Evolutionary conservation across 2,329 filamentous ascomycete genomes (phyloP).

Genomic region (Lachnellula occidentalis): DNA sequence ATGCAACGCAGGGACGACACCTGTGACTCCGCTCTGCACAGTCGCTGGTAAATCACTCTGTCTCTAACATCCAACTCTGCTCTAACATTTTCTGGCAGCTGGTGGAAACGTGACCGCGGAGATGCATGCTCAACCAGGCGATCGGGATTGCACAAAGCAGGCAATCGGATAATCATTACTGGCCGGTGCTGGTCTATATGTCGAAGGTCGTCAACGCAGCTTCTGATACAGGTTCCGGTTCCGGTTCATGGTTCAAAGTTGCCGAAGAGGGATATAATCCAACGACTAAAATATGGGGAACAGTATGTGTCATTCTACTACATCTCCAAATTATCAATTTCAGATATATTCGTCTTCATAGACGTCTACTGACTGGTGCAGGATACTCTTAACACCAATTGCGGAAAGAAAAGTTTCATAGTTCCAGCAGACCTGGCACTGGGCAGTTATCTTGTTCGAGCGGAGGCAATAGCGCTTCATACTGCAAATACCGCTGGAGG

Average conservation of each 20-base stretch:
- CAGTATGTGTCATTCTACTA: background rate
- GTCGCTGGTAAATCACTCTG: conserved; percentile 9
- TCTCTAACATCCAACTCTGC: background rate
- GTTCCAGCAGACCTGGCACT: conserved; percentile 46
- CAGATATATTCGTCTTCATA: background rate
- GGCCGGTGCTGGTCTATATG: conserved; percentile 48
- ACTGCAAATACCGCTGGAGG: conserved; percentile 37
- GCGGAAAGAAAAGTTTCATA: conserved; percentile 43
- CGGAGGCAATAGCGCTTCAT: conserved; percentile 50
- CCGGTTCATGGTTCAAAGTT: conserved; percentile 48
- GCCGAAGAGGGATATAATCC: conserved; percentile 7
- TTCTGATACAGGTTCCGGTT: conserved; percentile 38
- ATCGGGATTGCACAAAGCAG: conserved; percentile 41
- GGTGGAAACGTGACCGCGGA: conserved; percentile 48
- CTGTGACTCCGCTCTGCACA: conserved; percentile 31
- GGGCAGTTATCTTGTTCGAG: conserved; percentile 50
- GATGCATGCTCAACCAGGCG: conserved; percentile 50
- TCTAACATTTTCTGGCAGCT: background rate
- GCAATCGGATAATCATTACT: conserved; percentile 51
- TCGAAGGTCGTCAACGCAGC: conserved; percentile 44
- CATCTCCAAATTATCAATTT: background rate
- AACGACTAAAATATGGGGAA: conserved; percentile 9
- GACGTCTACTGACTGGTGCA: background rate
- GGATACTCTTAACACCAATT: conserved; percentile 31
- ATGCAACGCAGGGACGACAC: conserved; percentile 39